phyloP scores from a whole-genome alignment of 768 basidiomycete genomes.

The Russula foetens region DNA sequence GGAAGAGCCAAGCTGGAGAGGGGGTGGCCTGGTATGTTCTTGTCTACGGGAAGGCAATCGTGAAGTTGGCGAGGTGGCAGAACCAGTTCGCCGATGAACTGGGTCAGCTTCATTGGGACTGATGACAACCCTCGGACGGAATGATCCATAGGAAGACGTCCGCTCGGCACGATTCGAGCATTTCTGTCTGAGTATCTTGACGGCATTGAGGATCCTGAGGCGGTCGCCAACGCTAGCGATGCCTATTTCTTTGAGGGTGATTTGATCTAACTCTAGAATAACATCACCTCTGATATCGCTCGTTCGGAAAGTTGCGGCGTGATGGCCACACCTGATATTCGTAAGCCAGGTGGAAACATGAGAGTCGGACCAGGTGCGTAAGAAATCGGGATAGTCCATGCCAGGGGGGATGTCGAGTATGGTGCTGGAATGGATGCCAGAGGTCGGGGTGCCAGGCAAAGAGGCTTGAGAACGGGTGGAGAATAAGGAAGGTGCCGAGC shows the following conservation, averaged over 20 bases:
- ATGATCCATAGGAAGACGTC: neutral
- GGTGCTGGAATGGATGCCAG: conserved; percentile 20
- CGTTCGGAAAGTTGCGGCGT: conserved; percentile 59
- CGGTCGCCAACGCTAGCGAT: conserved; percentile 86
- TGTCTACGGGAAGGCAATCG: conserved; percentile 26
- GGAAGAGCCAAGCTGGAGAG: conserved; percentile 56
- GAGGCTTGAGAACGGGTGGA: conserved; percentile 35
- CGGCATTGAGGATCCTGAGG: conserved; percentile 76
- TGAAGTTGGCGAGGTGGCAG: conserved; percentile 15
- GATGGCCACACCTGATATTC: conserved; percentile 64
- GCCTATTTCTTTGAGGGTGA: conserved; percentile 84
- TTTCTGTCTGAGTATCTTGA: conserved; percentile 66
- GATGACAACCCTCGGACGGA: conserved; percentile 9
- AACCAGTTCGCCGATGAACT: conserved; percentile 20
- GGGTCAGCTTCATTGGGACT: conserved; percentile 15
- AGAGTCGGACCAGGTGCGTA: conserved; percentile 62
- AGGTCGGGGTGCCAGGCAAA: conserved; percentile 37
- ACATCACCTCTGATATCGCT: conserved; percentile 94
- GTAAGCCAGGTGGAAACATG: conserved; percentile 74
- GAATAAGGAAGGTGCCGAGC: conserved; percentile 30
- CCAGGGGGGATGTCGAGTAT: conserved; percentile 52
- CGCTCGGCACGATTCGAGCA: conserved; percentile 28
- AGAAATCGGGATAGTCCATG: conserved; percentile 50
- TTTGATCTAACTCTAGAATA: conserved; percentile 84
- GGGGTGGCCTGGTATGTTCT: conserved; percentile 67